Evolutionary conservation across 108 stramenopile species (phyloP).

Genomic region (Nitzschia putrida): DNA sequence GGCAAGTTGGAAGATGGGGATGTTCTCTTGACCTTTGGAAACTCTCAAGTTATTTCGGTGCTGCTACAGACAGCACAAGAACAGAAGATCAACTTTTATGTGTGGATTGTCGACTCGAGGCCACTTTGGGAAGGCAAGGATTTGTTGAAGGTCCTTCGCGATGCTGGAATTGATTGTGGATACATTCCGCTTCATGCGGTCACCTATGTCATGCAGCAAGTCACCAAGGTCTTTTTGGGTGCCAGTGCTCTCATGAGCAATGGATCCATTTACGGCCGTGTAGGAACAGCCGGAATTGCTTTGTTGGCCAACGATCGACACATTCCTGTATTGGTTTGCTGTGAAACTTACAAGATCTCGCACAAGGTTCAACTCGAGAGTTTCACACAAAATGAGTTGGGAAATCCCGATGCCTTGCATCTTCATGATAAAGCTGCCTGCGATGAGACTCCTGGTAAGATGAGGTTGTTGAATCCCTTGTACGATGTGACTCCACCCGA

Average conservation of each 20-base stretch:
- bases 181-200: constrained; percentile 89
- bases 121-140: constrained; percentile 83
- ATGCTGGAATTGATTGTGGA: constrained; percentile 74
- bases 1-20: constrained; percentile 76
- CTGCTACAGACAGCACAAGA: constrained; percentile 50
- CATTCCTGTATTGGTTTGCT: constrained; percentile 94
- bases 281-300: constrained; percentile 95
- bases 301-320: constrained; percentile 83
- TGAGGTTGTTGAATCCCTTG: constrained; percentile 85
- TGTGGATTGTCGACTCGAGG: constrained; percentile 94
- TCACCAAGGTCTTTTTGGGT: constrained; percentile 97
- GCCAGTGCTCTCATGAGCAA: constrained; percentile 95
- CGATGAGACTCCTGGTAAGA: constrained; percentile 34
- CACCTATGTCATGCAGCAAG: constrained; percentile 92
- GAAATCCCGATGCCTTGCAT: constrained; percentile 82
- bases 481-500: constrained; percentile 97
- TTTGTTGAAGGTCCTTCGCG: constrained; percentile 61
- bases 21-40: constrained; percentile 92
- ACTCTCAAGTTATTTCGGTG: constrained; percentile 66
- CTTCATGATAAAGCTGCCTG: constrained; percentile 17
- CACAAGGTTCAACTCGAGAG: constrained; percentile 95
- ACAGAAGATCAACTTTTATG: constrained; percentile 46
- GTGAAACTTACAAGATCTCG: constrained; percentile 99
- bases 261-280: constrained; percentile 88
- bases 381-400: constrained; percentile 95